Conservation (phyloP, 2,329 filamentous ascomycete genomes). For the Talaromyces sp. region DNA sequence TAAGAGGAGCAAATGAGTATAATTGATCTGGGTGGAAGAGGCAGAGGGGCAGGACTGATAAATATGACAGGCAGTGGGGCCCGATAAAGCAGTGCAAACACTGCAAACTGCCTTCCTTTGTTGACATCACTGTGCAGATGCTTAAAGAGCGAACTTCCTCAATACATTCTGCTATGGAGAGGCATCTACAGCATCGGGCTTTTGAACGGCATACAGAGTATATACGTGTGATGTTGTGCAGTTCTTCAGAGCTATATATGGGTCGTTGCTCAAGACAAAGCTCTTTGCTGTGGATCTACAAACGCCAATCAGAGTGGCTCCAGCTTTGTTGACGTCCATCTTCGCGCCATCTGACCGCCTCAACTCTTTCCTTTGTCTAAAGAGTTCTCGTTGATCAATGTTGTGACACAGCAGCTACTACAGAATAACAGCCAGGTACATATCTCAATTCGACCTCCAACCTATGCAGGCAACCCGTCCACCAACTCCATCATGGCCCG, state of each 20-base stretch:
- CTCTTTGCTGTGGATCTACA: not conserved
- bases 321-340: slow-evolving; percentile 17
- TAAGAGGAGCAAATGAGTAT: not conserved
- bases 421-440: not conserved
- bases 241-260: not conserved
- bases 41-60: slow-evolving; percentile 15
- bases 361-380: not conserved
- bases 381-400: not conserved
- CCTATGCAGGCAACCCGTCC: slow-evolving; percentile 34
- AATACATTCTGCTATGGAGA: not conserved
- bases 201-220: not conserved
- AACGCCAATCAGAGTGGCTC: not conserved
- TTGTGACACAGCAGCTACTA: not conserved
- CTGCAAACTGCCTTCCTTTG: slow-evolving; percentile 17
- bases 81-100: slow-evolving; percentile 20
- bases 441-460: not conserved
- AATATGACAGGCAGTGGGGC: slow-evolving; percentile 1
- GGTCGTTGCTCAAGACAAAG: not conserved
- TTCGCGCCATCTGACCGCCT: not conserved
- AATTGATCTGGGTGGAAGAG: not conserved
- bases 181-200: not conserved
- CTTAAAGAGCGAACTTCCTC: not conserved
- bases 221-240: not conserved
- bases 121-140: slow-evolving; percentile 5
- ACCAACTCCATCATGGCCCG: slow-evolving; percentile 32